Evolutionary conservation across 208 protist species (phyloP), one percentile per base, ranked within the genome.

Genomic region (Leptomonas pyrrhocoris): DNA sequence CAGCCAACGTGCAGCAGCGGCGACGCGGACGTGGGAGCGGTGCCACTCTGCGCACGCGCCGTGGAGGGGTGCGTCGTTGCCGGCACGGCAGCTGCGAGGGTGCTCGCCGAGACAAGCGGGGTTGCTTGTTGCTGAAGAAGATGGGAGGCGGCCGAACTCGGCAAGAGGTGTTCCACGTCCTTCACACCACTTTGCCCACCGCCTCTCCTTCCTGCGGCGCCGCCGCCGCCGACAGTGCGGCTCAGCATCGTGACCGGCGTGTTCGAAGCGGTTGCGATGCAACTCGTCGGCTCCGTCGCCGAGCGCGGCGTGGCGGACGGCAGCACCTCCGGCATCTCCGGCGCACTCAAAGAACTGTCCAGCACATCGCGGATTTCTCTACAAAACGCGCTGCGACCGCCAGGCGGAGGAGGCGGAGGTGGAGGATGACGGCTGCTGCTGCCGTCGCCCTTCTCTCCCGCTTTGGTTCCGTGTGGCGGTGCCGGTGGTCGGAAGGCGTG

Each of bases 241-340:
- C 45, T 36, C n/a, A 21, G 43, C 28, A 30, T 30, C 6, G 31
- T 48, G 31, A 43, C 46, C 2, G 45, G 45, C 19, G 45, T 55
- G 11, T 23, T 65, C 5, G 45, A 18, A 19, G 59, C 59, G 5
- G 59, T 65, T n/a, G 49, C 30, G 6, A 67, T 16, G 6, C 48
- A 67, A 19, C 61, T 67, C 2, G 61, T 25, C 23, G 48, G 48
- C 48, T 67, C 61, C 34, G 61, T 57, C 13, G 48, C 31, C n/a
- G 61, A 67, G 34, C 57, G 61, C 30, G 61, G 61, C 61, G 61
- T 67, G 21, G 23, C 36, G 0, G n/a, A 0, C 34, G 34, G 12
- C 48, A 67, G 13, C n/a, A 67, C 27, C 31, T 67, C 61, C 16
- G 48, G 61, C 61, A 67, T 67, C 49, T 48, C 61, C 2, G 48